Base-by-base conservation (phyloP, 805 yeast species). In the Lipomyces japonicus region DNA sequence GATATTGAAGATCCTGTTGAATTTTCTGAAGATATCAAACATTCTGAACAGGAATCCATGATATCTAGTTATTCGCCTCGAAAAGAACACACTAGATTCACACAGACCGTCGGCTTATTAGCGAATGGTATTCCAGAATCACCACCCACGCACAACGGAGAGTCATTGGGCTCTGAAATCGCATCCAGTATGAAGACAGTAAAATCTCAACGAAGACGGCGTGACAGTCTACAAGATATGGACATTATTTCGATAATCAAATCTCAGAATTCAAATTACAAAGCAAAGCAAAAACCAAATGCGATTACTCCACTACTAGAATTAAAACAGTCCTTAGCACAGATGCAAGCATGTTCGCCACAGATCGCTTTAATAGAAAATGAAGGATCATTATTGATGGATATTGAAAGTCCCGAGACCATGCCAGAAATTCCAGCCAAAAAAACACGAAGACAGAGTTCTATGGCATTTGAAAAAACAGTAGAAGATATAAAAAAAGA, bases 191-290 rank as follows among this genome's bases (percentile, higher is more conserved):
- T 41, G n/a, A 14, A 28, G n/a, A 19, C 39, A 28, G n/a, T 14
- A 42, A 26, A 6, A n/a, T n/a, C n/a, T 40, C 42, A 50, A n/a
- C 49, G 58, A n/a, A 40, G 58, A 39, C 42, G 58, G 18, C 42
- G 58, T 4, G 58, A 54, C 34, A 54, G 58, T 24, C 21, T 50
- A 24, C 52, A 51, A n/a, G 56, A 52, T 23, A 37, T 45, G 18
- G 58, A 54, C 37, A 43, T 50, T n/a, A 43, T 54, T 14, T 42
- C 57, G 12, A 24, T 47, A 23, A 44, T 53, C 24, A 50, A 50
- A 40, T 3, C 42, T 7, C 58, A 53, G 24, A 53, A 34, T 25
- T 35, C 28, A 6, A 51, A 38, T 18, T 51, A 51, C 40, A 51
- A 51, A 23, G 45, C 46, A 2, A 48, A 48, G 39, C 26, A 28